Evolutionary conservation across 208 protist genomes (phyloP), one percentile per base, ranked within the genome.

Genomic region (Leishmania guyanensis): DNA sequence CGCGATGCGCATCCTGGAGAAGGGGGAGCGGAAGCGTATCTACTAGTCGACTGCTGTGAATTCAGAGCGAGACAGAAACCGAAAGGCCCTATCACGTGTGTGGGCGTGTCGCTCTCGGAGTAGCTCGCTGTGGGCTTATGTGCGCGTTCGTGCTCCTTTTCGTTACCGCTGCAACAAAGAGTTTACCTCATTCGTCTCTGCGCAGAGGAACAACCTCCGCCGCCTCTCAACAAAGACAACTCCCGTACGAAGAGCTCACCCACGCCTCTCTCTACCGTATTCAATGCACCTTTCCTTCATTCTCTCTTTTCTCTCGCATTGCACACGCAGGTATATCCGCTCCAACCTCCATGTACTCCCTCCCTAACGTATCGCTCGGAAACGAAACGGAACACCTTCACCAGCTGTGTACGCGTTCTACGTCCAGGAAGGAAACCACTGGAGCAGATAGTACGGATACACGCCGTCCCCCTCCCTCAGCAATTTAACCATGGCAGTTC

Each of bases 1-100:
- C 48, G 80, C 79, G 26, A 74, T 73, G 60, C 79, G 80, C 48
- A 75, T 83, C 16, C 73, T 79, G 65, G 78, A 82, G 54, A 85
- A 79, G 73, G 82, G 77, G 17, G 62, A 79, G 76, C 33, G 69
- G 26, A 83, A 82, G 82, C 69, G 77, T 56, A 48, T 75, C 53
- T 84, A 84, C 54, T 79, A 75, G 66, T 36, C 20, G 50, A 20
- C 50, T 43, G 29, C 51, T 58, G 39, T 12, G 6, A 1, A 3
- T 36, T 17, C 17, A 9, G 26, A 33, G 39, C 10, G 43, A 33
- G 22, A 33, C 8, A 14, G 46, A 51, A 29, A 6, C 22, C 69
- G 39, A 17, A 22, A 51, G 17, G 4, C 69, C 53, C 0, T 29
- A 46, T 60, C 48, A 14, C 53, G 71, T 62, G 29, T 26, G 12